Percentiles rank a stretch among this genome's conserved stretches.
Evolutionary conservation across 2,329 filamentous ascomycete genomes (phyloP).

Genomic region (Colletotrichum theobromicola): DNA sequence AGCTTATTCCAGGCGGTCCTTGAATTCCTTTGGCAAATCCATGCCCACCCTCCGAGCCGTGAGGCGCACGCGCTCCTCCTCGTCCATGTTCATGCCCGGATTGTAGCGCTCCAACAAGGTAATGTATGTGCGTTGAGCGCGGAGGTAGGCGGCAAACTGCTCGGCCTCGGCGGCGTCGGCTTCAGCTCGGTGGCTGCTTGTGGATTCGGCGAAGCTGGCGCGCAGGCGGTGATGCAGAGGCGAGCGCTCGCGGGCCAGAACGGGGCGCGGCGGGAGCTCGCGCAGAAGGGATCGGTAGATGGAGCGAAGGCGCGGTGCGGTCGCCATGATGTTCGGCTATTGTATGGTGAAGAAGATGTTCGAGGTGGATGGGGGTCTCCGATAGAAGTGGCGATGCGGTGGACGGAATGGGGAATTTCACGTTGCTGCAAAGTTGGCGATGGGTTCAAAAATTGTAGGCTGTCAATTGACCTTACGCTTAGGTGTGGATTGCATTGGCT

Average conservation of each 20-base stretch:
- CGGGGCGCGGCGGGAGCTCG: constrained; percentile 78
- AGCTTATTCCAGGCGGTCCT: constrained; percentile 13
- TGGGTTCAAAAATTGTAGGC: not conserved
- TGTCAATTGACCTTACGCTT: not conserved
- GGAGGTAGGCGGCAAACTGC: constrained; percentile 81
- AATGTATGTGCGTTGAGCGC: constrained; percentile 84
- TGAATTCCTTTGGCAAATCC: constrained; percentile 76
- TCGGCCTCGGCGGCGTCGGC: constrained; percentile 57
- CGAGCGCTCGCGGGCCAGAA: constrained; percentile 63
- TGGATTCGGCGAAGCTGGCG: constrained; percentile 55
- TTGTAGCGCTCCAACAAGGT: constrained; percentile 91
- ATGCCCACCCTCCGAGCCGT: constrained; percentile 89
- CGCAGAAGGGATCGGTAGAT: constrained; percentile 89
- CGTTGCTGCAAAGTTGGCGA: not conserved
- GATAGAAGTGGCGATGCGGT: not conserved
- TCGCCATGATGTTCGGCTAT: constrained; percentile 30
- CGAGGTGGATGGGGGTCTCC: not conserved
- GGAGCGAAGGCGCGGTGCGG: constrained; percentile 61
- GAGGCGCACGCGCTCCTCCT: constrained; percentile 82
- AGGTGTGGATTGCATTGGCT: not conserved
- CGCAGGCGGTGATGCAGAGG: constrained; percentile 75
- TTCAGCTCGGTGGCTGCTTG: constrained; percentile 28
- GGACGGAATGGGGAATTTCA: not conserved
- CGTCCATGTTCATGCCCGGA: constrained; percentile 86
- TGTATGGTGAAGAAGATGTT: not conserved